A percentile compares a stretch with the other conserved stretches of the same genome.
phyloP scores from a whole-genome alignment of 495 filamentous ascomycete species.

The Penicillium nucicola region DNA sequence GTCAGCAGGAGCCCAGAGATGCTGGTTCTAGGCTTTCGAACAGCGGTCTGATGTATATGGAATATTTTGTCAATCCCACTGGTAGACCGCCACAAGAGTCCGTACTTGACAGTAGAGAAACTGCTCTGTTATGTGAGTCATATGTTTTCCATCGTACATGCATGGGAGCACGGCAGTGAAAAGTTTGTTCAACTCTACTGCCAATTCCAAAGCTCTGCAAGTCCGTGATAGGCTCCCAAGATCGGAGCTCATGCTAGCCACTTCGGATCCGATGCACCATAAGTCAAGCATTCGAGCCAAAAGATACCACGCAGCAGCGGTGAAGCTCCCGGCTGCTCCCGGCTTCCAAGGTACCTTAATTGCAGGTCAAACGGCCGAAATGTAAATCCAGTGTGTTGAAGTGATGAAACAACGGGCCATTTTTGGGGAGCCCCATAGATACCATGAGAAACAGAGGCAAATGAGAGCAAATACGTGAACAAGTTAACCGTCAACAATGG shows the following conservation, averaged over 20 bases:
- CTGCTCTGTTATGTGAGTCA: slow-evolving; percentile 7
- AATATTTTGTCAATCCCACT: not conserved
- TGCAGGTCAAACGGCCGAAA: slow-evolving; percentile 5
- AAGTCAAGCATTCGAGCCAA: slow-evolving; percentile 4
- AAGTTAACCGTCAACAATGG: not conserved
- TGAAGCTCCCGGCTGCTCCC: slow-evolving; percentile 9
- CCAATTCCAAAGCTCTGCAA: not conserved
- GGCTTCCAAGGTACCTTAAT: not conserved
- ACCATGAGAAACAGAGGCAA: not conserved
- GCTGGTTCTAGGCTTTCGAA: not conserved
- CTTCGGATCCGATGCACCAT: slow-evolving; percentile 1
- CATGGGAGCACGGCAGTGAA: slow-evolving; percentile 8
- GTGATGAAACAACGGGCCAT: not conserved
- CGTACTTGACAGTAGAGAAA: not conserved
- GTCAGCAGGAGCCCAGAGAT: not conserved
- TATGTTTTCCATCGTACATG: slow-evolving; percentile 7
- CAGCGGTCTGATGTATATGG: slow-evolving; percentile 5
- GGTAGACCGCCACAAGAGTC: slow-evolving; percentile 6
- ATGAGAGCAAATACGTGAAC: not conserved
- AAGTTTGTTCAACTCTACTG: not conserved
- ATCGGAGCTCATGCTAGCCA: not conserved
- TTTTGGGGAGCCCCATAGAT: no score
- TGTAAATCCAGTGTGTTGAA: not conserved
- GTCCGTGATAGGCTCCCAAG: not conserved
- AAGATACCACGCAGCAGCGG: slow-evolving; percentile 18